Conservation (phyloP, 108 stramenopile genomes). For the Nitzschia inconspicua region DNA sequence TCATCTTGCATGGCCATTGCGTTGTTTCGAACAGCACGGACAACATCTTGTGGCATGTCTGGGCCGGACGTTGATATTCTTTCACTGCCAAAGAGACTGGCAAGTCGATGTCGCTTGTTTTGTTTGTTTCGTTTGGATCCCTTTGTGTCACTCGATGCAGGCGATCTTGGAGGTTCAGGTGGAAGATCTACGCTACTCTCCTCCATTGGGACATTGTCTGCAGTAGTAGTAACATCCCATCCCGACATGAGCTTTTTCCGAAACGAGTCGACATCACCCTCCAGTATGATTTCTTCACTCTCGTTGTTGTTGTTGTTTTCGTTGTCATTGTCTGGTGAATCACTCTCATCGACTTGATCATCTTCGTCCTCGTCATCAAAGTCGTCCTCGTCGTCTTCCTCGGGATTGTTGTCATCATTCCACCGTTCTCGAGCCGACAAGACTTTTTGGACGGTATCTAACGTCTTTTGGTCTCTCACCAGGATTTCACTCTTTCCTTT, state of each 20-base stretch:
- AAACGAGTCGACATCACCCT: conserved; percentile 32
- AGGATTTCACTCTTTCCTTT: conserved; percentile 21
- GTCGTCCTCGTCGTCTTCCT: conserved; percentile 18
- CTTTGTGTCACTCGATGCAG: neutral
- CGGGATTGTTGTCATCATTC: neutral
- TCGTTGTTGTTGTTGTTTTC: conserved; percentile 8
- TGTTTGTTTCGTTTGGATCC: neutral
- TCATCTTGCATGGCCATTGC: conserved; percentile 34
- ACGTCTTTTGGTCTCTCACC: conserved; percentile 30
- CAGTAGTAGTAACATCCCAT: conserved; percentile 20
- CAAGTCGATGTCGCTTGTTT: conserved; percentile 33
- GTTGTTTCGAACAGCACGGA: conserved; percentile 29
- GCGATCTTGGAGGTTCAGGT: neutral
- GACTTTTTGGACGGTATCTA: conserved; percentile 14
- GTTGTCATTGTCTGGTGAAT: conserved; percentile 5
- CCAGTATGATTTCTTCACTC: neutral
- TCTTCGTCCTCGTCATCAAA: conserved; percentile 4
- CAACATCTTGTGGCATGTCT: conserved; percentile 38
- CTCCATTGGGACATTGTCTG: neutral
- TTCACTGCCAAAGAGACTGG: conserved; percentile 41
- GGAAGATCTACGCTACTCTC: neutral
- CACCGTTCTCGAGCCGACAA: conserved; percentile 15
- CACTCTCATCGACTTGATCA: conserved; percentile 14
- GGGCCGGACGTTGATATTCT: conserved; percentile 28
- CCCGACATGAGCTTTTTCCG: conserved; percentile 34